Evolutionary conservation across 192 early-diverging fungal species (phyloP).

Genomic region (Coemansia sp.): DNA sequence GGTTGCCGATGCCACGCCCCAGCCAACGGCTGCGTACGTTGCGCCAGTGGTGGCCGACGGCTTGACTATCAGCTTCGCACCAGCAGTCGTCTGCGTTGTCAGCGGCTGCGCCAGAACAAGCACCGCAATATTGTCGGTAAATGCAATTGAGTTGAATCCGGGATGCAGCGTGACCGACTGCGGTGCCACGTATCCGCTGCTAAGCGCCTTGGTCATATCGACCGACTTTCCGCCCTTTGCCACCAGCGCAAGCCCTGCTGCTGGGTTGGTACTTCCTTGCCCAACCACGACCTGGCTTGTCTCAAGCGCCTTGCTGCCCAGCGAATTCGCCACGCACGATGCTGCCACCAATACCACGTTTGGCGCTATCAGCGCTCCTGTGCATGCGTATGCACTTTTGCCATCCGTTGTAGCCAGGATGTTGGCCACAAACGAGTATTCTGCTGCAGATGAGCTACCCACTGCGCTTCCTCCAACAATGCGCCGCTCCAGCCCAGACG

Average conservation of each 20-base stretch:
- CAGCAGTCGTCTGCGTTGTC: constrained; percentile 13
- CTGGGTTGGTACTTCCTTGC: constrained; percentile 15
- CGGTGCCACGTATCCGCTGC: constrained; percentile 27
- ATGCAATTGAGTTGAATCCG: constrained; percentile 50
- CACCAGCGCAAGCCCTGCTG: constrained; percentile 12
- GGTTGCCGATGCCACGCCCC: constrained; percentile 12
- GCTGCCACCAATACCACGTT: constrained; percentile 39
- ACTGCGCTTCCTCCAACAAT: constrained; percentile 31
- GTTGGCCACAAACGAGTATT: constrained; percentile 37
- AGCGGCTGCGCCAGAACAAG: constrained; percentile 37
- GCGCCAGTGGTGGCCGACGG: constrained; percentile 18
- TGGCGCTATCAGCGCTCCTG: constrained; percentile 44
- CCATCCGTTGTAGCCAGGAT: constrained; percentile 20
- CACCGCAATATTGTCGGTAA: constrained; percentile 47
- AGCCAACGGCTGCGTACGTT: constrained; percentile 34
- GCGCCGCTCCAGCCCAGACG: constrained; percentile 24
- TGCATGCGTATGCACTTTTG: constrained; percentile 24
- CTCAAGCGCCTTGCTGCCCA: constrained; percentile 48
- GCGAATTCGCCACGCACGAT: constrained; percentile 41
- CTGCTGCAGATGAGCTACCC: background rate
- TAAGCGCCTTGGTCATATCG: constrained; percentile 13
- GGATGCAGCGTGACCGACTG: constrained; percentile 35
- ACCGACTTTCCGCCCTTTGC: background rate
- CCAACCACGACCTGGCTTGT: constrained; percentile 32
- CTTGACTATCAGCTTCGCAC: constrained; percentile 38